Percentiles rank a stretch among this genome's conserved stretches.
Evolutionary conservation across 2,329 filamentous ascomycete genomes (phyloP).

Genomic region (Cytospora chrysosperma): DNA sequence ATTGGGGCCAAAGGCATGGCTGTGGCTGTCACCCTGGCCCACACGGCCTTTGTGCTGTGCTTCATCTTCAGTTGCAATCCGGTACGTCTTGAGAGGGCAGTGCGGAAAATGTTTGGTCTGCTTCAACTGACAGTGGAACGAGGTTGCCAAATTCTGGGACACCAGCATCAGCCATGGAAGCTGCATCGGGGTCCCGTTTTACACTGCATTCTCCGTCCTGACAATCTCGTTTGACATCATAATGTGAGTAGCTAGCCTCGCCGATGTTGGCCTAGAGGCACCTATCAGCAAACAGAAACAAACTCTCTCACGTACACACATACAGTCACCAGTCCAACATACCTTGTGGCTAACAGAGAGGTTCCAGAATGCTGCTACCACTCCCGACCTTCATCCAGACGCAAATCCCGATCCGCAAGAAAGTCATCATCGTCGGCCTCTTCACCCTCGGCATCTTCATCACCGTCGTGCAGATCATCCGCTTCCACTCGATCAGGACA

Average conservation of each 20-base stretch:
- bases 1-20: slow-evolving; percentile 36
- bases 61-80: slow-evolving; percentile 39
- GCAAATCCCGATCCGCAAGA: slow-evolving; percentile 38
- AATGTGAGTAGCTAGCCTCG: slow-evolving; percentile 34
- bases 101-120: slow-evolving; percentile 13
- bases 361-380: slow-evolving; percentile 39
- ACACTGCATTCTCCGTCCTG: slow-evolving; percentile 41
- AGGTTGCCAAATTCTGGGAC: slow-evolving; percentile 40
- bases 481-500: slow-evolving; percentile 47
- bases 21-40: slow-evolving; percentile 37
- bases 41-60: slow-evolving; percentile 39
- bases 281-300: background rate
- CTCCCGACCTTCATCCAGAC: slow-evolving; percentile 40
- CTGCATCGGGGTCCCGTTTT: slow-evolving; percentile 44
- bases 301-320: background rate
- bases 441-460: slow-evolving; percentile 52
- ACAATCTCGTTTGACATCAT: slow-evolving; percentile 43
- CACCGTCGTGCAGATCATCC: slow-evolving; percentile 50
- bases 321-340: background rate
- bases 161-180: slow-evolving; percentile 34
- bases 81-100: slow-evolving; percentile 28
- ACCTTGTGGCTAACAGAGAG: background rate
- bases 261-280: background rate
- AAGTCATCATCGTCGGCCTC: slow-evolving; percentile 41
- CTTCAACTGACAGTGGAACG: background rate